Evolutionary conservation across 805 yeast species (phyloP), one percentile per base, ranked within the genome.

Genomic region (Zygotorulaspora florentina): DNA sequence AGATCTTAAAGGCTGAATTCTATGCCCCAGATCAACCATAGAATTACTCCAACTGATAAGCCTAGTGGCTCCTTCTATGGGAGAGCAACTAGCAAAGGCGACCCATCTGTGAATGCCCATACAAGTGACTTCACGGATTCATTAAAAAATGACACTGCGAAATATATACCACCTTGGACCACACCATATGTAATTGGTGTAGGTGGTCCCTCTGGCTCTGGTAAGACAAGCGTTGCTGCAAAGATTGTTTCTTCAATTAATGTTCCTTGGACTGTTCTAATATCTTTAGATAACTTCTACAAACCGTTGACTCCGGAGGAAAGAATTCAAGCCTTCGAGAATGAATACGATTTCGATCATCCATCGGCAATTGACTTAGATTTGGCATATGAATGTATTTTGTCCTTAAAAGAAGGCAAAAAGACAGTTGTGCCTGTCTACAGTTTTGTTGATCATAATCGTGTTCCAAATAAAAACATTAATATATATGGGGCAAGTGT

Each of bases 401-500:
- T 67, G 44, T 73, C 79, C 13, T 68, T 93, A 61, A 87, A 86
- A 60, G 76, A 74, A 17, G 98, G 98, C 5, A 73, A 71, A 48
- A 75, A 71, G 55, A 77, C 84, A 1, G 74, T 77, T 43, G 76
- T 93, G 56, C 82, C 96, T 18, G 75, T 80, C 35, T 75, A 83
- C 66, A 74, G 97, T 47, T 83, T 87, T 69, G 66, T 71, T 51
- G 60, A 72, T 37, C 95, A 85, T 61, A 68, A 70, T 39, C 64
- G 83, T 54, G 77, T 80, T 8, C 80, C 91, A 1, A 77, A 73
- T 34, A 80, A 83, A 58, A 73, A 74, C n/a, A 71, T 83, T 40
- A 81, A 90, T 2, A 80, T 93, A 15, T 90, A 89, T 59, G 98
- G 97, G 1, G 96, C 97, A 12, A 89, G 89, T 62, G 95, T 93